Conservation (phyloP, 805 yeast genomes). For the Blastobotrys americana region DNA sequence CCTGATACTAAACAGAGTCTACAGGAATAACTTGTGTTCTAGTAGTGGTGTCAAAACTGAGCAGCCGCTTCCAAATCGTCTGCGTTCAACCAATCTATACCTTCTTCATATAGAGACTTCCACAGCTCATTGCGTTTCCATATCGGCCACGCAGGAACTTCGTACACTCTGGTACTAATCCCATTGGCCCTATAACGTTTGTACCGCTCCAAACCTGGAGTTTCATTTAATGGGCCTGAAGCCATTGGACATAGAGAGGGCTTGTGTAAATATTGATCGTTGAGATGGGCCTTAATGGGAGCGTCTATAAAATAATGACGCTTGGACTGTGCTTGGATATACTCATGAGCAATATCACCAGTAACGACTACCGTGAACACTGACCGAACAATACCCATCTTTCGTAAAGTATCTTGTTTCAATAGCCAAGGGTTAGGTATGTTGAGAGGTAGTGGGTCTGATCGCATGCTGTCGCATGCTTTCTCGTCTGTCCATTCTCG, state of each 20-base stretch:
- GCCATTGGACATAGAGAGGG: slow-evolving; percentile 32
- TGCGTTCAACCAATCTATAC: slow-evolving; percentile 54
- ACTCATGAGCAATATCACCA: slow-evolving; percentile 51
- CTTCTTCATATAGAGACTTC: slow-evolving; percentile 40
- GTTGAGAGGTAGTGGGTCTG: background rate
- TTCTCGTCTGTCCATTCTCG: too few species aligned
- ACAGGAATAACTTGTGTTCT: too few species aligned
- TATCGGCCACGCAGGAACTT: slow-evolving; percentile 61
- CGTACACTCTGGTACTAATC: slow-evolving; percentile 61
- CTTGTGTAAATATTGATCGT: slow-evolving; percentile 20
- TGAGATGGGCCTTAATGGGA: slow-evolving; percentile 31
- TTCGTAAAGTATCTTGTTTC: background rate
- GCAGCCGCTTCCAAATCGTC: slow-evolving; percentile 47
- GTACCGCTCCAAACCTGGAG: slow-evolving; percentile 22
- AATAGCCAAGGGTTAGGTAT: slow-evolving; percentile 6
- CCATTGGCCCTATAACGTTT: slow-evolving; percentile 36
- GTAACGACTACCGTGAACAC: slow-evolving; percentile 61
- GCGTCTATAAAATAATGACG: slow-evolving; percentile 48
- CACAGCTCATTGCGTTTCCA: slow-evolving; percentile 40
- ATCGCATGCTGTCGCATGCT: background rate
- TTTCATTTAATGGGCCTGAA: slow-evolving; percentile 26
- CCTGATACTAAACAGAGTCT: too few species aligned
- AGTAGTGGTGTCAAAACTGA: background rate
- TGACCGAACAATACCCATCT: slow-evolving; percentile 34
- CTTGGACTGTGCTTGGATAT: slow-evolving; percentile 23